Conservation (phyloP, 805 yeast species). For the Kuraishia piskuri region DNA sequence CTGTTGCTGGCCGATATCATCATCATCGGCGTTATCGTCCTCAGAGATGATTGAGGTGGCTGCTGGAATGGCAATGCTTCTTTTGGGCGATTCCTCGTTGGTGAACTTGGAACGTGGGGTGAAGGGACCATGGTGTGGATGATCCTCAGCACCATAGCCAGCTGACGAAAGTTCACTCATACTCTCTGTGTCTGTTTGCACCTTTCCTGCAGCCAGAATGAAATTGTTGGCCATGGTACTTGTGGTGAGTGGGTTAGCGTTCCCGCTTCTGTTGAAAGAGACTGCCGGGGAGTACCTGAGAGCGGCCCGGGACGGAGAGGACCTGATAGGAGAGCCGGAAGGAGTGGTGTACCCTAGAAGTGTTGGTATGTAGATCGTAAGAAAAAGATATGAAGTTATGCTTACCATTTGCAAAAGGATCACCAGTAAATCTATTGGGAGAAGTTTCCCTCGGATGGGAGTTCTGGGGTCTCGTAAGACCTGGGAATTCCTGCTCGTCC, state of each 20-base stretch:
- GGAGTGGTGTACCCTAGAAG: neutral
- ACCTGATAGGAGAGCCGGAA: neutral
- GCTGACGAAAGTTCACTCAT: neutral
- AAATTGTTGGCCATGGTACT: conserved; percentile 31
- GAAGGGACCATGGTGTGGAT: conserved; percentile 21
- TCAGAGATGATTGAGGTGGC: conserved; percentile 18
- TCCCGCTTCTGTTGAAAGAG: conserved; percentile 23
- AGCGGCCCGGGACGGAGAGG: conserved; percentile 27
- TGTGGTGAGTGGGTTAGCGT: conserved; percentile 16
- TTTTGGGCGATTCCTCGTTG: conserved; percentile 61
- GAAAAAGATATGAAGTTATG: neutral
- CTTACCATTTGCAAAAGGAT: neutral
- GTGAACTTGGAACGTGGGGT: conserved; percentile 66
- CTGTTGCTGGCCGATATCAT: neutral
- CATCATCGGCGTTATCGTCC: conserved; percentile 28
- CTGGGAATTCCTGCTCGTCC: neutral
- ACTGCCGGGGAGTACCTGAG: conserved; percentile 35
- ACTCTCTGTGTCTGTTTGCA: conserved; percentile 10
- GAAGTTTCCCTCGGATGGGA: conserved; percentile 21
- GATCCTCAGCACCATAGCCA: conserved; percentile 10
- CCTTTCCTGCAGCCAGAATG: conserved; percentile 21
- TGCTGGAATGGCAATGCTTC: conserved; percentile 42
- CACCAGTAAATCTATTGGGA: conserved; percentile 16
- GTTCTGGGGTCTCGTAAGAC: conserved; percentile 19
- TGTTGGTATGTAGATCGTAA: neutral